A percentile compares a stretch with the other conserved stretches of the same genome.
Conservation (phyloP, 2,329 filamentous ascomycete genomes). For the Penicillium sp. region DNA sequence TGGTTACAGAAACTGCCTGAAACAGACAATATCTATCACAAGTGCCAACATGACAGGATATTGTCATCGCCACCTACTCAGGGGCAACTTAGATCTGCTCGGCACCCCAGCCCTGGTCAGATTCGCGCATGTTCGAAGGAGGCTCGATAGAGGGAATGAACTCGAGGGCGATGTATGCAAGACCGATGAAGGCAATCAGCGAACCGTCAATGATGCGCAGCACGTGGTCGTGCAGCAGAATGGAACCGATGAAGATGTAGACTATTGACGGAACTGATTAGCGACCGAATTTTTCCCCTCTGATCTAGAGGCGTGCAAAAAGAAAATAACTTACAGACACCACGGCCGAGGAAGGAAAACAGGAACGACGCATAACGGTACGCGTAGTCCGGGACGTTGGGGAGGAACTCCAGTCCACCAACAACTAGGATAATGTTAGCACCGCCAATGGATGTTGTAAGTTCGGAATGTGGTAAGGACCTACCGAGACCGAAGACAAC, state of each 20-base stretch:
- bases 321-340: slow-evolving; percentile 70
- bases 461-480: slow-evolving; percentile 27
- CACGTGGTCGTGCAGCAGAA: slow-evolving; percentile 68
- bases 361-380: slow-evolving; percentile 95
- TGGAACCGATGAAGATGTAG: slow-evolving; percentile 91
- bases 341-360: slow-evolving; percentile 94
- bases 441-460: slow-evolving; percentile 12
- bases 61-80: neutral
- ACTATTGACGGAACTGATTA: slow-evolving; percentile 53
- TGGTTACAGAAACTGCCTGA: neutral
- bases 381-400: slow-evolving; percentile 82
- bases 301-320: neutral
- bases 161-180: slow-evolving; percentile 73
- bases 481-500: slow-evolving; percentile 84
- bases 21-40: neutral
- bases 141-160: slow-evolving; percentile 77
- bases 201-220: slow-evolving; percentile 73
- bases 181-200: slow-evolving; percentile 72
- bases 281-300: neutral
- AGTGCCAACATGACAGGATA: neutral
- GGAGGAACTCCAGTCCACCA: slow-evolving; percentile 75
- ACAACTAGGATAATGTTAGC: slow-evolving; percentile 52
- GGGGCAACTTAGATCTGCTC: slow-evolving; percentile 64
- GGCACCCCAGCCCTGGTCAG: slow-evolving; percentile 71
- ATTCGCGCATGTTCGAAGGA: slow-evolving; percentile 77